Evolutionary conservation across 2,329 filamentous ascomycete genomes (phyloP).

Genomic region (Gaeumannomyces tritici): DNA sequence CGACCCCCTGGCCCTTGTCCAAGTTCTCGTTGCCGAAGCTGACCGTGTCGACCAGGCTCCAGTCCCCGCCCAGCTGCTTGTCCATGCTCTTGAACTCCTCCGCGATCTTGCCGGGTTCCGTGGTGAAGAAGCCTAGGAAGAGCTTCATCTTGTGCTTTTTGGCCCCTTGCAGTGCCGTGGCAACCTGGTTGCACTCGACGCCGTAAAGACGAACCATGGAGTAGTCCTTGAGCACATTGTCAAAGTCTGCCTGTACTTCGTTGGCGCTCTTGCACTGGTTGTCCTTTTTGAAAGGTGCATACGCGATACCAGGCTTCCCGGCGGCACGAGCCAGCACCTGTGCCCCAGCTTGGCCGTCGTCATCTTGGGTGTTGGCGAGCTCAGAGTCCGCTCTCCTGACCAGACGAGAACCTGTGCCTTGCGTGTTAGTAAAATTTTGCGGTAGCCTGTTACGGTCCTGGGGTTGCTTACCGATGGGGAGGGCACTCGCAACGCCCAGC

Average conservation of each 20-base stretch:
- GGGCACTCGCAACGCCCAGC: not conserved
- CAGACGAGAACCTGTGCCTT: not conserved
- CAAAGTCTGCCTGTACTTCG: conserved; percentile 26
- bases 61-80: conserved; percentile 50
- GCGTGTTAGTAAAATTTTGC: not conserved
- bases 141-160: conserved; percentile 57
- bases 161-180: conserved; percentile 51
- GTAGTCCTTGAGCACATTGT: conserved; percentile 13
- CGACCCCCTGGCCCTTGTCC: conserved; percentile 29
- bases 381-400: not conserved
- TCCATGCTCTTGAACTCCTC: conserved; percentile 53
- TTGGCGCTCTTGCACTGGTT: conserved; percentile 18
- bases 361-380: not conserved
- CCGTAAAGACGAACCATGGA: conserved; percentile 2
- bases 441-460: not conserved
- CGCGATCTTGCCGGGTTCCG: conserved; percentile 35
- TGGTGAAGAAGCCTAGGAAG: conserved; percentile 65
- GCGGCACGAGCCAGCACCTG: not conserved
- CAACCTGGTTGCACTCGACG: conserved; percentile 54
- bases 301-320: not conserved
- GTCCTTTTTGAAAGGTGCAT: not conserved
- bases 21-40: conserved; percentile 76
- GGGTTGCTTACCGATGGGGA: not conserved
- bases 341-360: not conserved
- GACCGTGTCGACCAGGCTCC: conserved; percentile 60